Evolutionary conservation across 352 stramenopile genomes (phyloP), one percentile per base, ranked within the genome.

Genomic region (Globisporangium viniferum): DNA sequence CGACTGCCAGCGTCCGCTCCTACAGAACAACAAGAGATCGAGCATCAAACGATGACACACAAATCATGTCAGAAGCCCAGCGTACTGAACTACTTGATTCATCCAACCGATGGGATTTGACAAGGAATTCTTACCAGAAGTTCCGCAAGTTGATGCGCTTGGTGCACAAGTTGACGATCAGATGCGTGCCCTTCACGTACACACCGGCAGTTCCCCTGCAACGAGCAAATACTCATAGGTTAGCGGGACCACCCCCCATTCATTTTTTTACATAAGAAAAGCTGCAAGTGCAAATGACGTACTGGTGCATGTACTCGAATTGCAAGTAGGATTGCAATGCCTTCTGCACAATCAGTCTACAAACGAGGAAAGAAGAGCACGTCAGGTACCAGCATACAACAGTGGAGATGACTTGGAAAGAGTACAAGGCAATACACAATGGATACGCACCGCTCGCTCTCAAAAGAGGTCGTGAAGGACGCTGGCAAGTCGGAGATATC

Each of bases 121-220:
- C 41, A n/a, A 15, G 7, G 15, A 18, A 55, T 5, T 33, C 66
- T 27, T 27, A 82, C 90, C 90, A 97, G 59, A 90, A 97, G 73
- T 97, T 97, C 59, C 88, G 87, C 60, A 97, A 64, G 70, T 97
- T 97, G 61, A 95, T 73, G 35, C 88, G 88, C 71, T 97, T 86
- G 27, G 87, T 90, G 51, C 88, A 94, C 49, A 97, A 56, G 36
- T 95, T 83, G 48, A 96, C 77, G 27, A 92, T 66, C 41, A 97
- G 41, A 22, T 68, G 83, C 35, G 83, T 79, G 66, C 74, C 86
- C 51, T 81, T 79, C 29, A 86, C 75, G 70, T 88, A 96, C 58
- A 97, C 91, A 31, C 88, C 91, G 12, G 75, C 88, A 31, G 78
- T 95, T 41, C 89, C 85, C 29, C 86, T 94, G 59, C 33, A 66